phyloP scores from a whole-genome alignment of 108 stramenopile species.

The Fragilariopsis cylindrus region DNA sequence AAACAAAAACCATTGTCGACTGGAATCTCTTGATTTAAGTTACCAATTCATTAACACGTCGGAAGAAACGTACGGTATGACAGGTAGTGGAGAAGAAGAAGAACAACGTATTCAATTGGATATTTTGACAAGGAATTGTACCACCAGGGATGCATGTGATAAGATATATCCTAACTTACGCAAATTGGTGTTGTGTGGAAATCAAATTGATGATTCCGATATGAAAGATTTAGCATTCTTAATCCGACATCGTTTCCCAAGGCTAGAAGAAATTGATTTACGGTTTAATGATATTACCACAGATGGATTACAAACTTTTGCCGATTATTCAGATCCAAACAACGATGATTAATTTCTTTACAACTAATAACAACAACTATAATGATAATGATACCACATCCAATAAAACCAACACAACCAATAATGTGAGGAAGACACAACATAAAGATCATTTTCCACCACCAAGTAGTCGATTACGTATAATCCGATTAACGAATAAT shows the following conservation, averaged over 20 bases:
- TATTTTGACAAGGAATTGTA: slow-evolving; percentile 6
- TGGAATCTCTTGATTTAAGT: slow-evolving; percentile 10
- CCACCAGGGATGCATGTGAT: not conserved
- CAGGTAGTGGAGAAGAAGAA: not conserved
- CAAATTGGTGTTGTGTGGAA: slow-evolving; percentile 1
- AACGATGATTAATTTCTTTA: not conserved
- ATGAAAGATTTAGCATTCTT: slow-evolving; percentile 10
- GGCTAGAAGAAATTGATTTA: slow-evolving; percentile 8
- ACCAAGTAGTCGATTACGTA: slow-evolving; percentile 2
- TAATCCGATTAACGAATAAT: slow-evolving; percentile 11
- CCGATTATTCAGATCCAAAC: slow-evolving; percentile 7
- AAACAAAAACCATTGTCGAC: not conserved
- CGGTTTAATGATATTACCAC: slow-evolving; percentile 21
- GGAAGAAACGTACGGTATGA: slow-evolving; percentile 4
- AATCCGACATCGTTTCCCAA: slow-evolving; percentile 14
- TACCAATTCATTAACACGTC: slow-evolving; percentile 11
- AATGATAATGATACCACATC: not conserved
- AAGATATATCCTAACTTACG: slow-evolving; percentile 4
- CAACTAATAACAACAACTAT: not conserved
- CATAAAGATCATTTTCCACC: not conserved
- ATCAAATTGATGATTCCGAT: slow-evolving; percentile 17
- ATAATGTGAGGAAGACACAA: no score
- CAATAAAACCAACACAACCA: not conserved
- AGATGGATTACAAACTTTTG: slow-evolving; percentile 17
- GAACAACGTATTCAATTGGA: slow-evolving; percentile 8